These are phyloP conservation scores for Entomortierella lignicola DNA, from an alignment of 192 early-diverging fungal genomes.

Conservation along the genomic window DNA sequence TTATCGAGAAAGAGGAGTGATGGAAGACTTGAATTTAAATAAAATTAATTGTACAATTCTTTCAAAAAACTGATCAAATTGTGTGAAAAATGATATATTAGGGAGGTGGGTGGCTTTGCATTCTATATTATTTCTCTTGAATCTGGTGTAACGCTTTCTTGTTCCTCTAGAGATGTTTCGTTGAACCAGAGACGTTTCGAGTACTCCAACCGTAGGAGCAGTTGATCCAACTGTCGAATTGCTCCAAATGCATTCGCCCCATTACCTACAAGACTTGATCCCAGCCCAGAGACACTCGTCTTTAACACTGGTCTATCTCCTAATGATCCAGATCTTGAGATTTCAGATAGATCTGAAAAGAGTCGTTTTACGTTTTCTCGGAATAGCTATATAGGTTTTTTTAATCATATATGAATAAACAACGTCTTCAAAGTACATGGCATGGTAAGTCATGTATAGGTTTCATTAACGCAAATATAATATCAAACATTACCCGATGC, in stretches of 20 bases:
- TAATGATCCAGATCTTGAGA: constrained; percentile 29
- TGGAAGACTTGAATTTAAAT: background rate
- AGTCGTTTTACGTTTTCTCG: constrained; percentile 20
- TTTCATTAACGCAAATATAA: background rate
- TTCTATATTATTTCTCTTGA: background rate
- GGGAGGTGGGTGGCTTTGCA: constrained; percentile 5
- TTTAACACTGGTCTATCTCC: constrained; percentile 30
- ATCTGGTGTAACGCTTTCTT: no score
- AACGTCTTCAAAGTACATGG: no score
- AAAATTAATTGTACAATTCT: no score
- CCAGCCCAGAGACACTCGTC: constrained; percentile 27
- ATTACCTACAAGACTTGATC: constrained; percentile 39
- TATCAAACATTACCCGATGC: constrained; percentile 18
- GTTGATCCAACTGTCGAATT: constrained; percentile 37
- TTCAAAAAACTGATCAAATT: background rate
- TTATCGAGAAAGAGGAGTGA: background rate
- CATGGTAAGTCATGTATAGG: background rate
- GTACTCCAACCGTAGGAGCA: constrained; percentile 37
- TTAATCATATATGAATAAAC: no score
- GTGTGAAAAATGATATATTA: no score
- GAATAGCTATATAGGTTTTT: no score
- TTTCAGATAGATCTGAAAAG: constrained; percentile 19
- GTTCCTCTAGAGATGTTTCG: background rate
- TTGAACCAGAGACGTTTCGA: constrained; percentile 44
- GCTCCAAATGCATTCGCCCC: constrained; percentile 23